These are phyloP conservation scores for Malus orientalis DNA, from an alignment of 306 rosid genomes.

Conservation along the genomic window DNA sequence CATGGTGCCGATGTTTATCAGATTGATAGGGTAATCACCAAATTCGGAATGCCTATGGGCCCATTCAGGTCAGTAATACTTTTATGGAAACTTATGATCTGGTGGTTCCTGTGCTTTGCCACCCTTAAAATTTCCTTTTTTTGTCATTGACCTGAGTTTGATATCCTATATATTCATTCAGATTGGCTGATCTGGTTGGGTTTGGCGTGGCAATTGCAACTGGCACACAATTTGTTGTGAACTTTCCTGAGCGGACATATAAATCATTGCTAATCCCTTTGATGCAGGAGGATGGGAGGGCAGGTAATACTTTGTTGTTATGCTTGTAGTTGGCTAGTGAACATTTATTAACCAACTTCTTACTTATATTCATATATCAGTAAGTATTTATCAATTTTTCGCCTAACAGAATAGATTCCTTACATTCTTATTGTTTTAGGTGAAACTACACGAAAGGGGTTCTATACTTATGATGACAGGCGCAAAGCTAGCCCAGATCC, in stretches of 20 bases:
- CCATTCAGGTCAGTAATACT: slow-evolving; percentile 71
- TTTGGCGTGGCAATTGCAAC: slow-evolving; percentile 83
- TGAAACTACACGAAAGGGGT: slow-evolving; percentile 70
- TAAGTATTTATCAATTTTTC: background rate
- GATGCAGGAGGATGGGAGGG: slow-evolving; percentile 82
- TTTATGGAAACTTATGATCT: background rate
- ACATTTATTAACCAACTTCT: background rate
- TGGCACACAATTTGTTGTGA: slow-evolving; percentile 44
- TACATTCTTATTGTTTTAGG: slow-evolving; percentile 34
- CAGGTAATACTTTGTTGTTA: slow-evolving; percentile 40
- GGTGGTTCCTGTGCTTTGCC: background rate
- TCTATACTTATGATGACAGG: slow-evolving; percentile 63
- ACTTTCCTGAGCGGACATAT: slow-evolving; percentile 72
- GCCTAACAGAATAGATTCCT: background rate
- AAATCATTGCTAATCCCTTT: slow-evolving; percentile 80
- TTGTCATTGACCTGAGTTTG: background rate
- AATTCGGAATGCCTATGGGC: slow-evolving; percentile 94
- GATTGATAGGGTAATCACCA: slow-evolving; percentile 62
- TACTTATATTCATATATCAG: background rate
- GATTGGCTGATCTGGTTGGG: slow-evolving; percentile 87
- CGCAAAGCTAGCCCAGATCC: slow-evolving; percentile 84
- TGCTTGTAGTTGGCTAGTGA: background rate
- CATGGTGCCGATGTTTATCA: slow-evolving; percentile 78
- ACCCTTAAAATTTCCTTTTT: background rate
- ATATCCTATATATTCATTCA: slow-evolving; percentile 21